phyloP scores from a whole-genome alignment of 148 eudicot genomes.

The Amaranthus cruentus region DNA sequence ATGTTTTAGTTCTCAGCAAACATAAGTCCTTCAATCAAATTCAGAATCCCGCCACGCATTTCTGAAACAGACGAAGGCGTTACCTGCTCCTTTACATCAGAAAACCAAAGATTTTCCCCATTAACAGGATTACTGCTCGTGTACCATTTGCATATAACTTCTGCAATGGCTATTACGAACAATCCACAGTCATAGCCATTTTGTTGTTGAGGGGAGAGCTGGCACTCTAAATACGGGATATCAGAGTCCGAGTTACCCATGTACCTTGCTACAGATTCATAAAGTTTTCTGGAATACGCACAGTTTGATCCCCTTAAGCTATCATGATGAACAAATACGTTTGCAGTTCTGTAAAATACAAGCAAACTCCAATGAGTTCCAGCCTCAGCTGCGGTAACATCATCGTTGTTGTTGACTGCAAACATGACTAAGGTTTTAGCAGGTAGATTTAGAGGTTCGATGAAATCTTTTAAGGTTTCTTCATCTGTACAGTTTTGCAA shows the following conservation, averaged over 20 bases:
- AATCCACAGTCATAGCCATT: slow-evolving; percentile 89
- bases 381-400: slow-evolving; percentile 56
- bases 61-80: slow-evolving; percentile 38
- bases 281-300: slow-evolving; percentile 44
- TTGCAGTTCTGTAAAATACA: slow-evolving; percentile 44
- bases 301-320: slow-evolving; percentile 43
- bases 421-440: slow-evolving; percentile 51
- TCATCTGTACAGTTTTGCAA: slow-evolving; percentile 63
- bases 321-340: slow-evolving; percentile 78
- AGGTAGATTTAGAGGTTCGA: slow-evolving; percentile 58
- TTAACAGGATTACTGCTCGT: slow-evolving; percentile 22
- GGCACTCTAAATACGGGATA: slow-evolving; percentile 39
- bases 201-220: slow-evolving; percentile 50
- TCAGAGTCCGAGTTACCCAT: slow-evolving; percentile 22
- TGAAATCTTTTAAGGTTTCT: slow-evolving; percentile 43
- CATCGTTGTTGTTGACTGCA: slow-evolving; percentile 67
- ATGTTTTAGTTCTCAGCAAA: background rate
- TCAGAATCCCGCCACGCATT: slow-evolving; percentile 51
- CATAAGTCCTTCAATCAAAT: slow-evolving; percentile 44
- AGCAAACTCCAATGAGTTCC: slow-evolving; percentile 93
- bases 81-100: slow-evolving; percentile 40
- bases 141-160: slow-evolving; percentile 64
- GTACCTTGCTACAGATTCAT: slow-evolving; percentile 34
- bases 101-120: slow-evolving; percentile 49
- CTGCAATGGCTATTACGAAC: slow-evolving; percentile 64